A percentile compares a stretch with the other conserved stretches of the same genome.
Evolutionary conservation across 768 basidiomycete genomes (phyloP).

Genomic region (Dioszegia hungarica): DNA sequence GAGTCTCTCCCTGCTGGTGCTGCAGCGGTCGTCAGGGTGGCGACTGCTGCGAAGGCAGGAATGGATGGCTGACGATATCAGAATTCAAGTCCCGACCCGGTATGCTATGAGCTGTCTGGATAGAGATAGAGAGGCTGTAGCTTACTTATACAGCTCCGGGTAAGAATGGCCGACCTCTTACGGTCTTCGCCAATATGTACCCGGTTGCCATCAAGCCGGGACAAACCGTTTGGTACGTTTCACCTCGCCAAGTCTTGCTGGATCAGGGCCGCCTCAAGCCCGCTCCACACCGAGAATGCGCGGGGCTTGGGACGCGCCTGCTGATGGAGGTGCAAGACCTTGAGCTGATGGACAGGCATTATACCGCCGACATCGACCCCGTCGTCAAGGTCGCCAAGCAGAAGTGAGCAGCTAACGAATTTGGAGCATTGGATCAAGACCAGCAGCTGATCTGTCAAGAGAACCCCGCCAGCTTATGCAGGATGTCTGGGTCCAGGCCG

Average conservation of each 20-base stretch:
- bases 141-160: slow-evolving; percentile 1
- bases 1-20: neutral
- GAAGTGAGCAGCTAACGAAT: slow-evolving; percentile 9
- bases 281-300: too few relatives aligned
- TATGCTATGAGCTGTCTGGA: neutral
- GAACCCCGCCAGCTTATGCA: slow-evolving; percentile 25
- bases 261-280: too few relatives aligned
- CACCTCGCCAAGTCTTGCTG: too few relatives aligned
- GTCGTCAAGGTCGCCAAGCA: slow-evolving; percentile 30
- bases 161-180: neutral
- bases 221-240: slow-evolving; percentile 5
- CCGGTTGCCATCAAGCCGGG: neutral
- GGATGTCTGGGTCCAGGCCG: slow-evolving; percentile 25
- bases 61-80: neutral
- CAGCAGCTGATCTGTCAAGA: slow-evolving; percentile 15
- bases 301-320: neutral
- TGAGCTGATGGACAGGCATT: slow-evolving; percentile 44
- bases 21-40: too few relatives aligned
- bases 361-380: slow-evolving; percentile 45
- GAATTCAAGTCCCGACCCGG: slow-evolving; percentile 5
- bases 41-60: too few relatives aligned
- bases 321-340: too few relatives aligned
- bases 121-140: neutral
- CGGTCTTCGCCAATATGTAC: slow-evolving; percentile 1
- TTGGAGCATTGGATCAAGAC: too few relatives aligned